Conservation (phyloP, 1,284 basidiomycete species). For the Microbotryomycetes sp. region DNA sequence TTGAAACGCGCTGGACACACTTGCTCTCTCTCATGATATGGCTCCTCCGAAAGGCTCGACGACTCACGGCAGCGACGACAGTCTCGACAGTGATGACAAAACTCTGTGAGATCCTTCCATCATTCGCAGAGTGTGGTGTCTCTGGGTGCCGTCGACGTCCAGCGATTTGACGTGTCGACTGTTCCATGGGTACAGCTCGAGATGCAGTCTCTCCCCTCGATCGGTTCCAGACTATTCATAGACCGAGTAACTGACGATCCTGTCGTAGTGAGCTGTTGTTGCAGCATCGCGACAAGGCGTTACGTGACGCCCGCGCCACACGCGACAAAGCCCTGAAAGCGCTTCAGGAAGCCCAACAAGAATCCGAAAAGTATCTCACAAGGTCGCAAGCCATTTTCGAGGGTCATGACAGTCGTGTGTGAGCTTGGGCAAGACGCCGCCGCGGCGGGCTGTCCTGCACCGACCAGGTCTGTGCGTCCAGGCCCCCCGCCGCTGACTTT, state of each 20-base stretch:
- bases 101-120: not conserved
- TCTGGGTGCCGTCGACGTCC: no score
- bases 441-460: no score
- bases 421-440: no score
- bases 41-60: slow-evolving; percentile 2
- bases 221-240: not conserved
- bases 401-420: not conserved
- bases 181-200: no score
- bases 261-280: not conserved
- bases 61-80: not conserved
- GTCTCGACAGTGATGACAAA: slow-evolving; percentile 2
- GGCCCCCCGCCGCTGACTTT: no score
- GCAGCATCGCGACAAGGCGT: not conserved
- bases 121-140: no score
- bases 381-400: not conserved
- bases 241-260: not conserved
- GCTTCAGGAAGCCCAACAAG: not conserved
- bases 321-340: not conserved
- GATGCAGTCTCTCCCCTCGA: not conserved
- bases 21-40: not conserved
- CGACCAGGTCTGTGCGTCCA: no score
- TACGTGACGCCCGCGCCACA: not conserved
- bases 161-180: no score
- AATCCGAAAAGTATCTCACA: not conserved
- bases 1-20: not conserved